Evolutionary conservation across 768 basidiomycete species (phyloP).

Genomic region (Nidularia pulvinata): DNA sequence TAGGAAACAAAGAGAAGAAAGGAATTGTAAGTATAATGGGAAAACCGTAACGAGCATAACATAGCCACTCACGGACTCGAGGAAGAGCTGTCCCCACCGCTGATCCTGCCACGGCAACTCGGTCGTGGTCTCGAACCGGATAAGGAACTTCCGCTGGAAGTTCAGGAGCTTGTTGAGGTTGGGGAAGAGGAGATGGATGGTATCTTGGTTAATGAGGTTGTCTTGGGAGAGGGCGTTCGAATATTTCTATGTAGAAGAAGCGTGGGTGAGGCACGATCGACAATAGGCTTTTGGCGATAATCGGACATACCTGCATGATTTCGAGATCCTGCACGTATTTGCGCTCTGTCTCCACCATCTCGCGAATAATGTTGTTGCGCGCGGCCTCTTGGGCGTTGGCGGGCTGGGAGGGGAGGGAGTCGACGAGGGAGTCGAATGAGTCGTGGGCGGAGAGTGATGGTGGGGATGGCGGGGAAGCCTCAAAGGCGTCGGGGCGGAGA

Average conservation of each 20-base stretch:
- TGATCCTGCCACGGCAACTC: conserved; percentile 84
- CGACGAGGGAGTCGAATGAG: conserved; percentile 60
- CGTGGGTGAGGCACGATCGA: conserved; percentile 12
- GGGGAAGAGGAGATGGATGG: conserved; percentile 94
- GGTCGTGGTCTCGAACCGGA: conserved; percentile 84
- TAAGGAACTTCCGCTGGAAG: conserved; percentile 94
- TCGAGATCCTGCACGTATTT: conserved; percentile 97
- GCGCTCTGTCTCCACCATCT: conserved; percentile 93
- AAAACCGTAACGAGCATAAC: conserved; percentile 42
- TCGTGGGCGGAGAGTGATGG: conserved; percentile 53
- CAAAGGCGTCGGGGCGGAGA: conserved; percentile 70
- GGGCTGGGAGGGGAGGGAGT: conserved; percentile 37
- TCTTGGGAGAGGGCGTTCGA: conserved; percentile 79
- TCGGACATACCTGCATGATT: conserved; percentile 83
- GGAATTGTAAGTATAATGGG: conserved; percentile 23
- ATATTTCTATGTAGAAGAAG: conserved; percentile 65
- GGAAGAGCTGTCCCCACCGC: conserved; percentile 85
- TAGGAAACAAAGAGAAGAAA: conserved; percentile 14
- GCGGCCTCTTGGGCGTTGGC: conserved; percentile 64
- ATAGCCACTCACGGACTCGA: conserved; percentile 72
- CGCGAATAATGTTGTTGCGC: conserved; percentile 78
- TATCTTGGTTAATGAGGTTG: conserved; percentile 90
- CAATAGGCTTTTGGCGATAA: neutral
- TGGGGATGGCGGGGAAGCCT: conserved; percentile 59
- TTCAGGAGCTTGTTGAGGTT: conserved; percentile 94